A percentile compares a stretch with the other conserved stretches of the same genome.
These are phyloP conservation scores for Pontederia paniculata DNA, from an alignment of 176 grass and related monocot genomes.

Conservation along the genomic window DNA sequence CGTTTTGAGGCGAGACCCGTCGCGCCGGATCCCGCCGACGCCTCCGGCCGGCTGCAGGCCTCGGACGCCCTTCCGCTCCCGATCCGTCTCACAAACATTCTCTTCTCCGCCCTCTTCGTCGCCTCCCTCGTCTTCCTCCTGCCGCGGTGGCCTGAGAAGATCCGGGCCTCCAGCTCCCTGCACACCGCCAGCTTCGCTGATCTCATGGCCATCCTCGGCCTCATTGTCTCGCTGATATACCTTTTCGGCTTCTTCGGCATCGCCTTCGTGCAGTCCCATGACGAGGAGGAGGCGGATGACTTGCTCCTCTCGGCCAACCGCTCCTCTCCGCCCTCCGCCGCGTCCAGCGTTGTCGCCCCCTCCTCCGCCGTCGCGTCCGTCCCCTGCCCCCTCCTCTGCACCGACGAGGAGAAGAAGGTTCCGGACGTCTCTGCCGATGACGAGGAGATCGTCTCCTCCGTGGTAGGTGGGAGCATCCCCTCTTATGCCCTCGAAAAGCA, in stretches of 20 bases:
- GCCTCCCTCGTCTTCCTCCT: slow-evolving; percentile 10
- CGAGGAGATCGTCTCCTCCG: slow-evolving; percentile 6
- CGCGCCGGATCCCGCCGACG: background rate
- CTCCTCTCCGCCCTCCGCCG: background rate
- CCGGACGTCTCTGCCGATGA: background rate
- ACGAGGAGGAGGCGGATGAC: slow-evolving; percentile 3
- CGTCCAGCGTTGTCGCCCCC: background rate
- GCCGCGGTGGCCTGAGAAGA: slow-evolving; percentile 12
- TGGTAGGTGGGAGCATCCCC: slow-evolving; percentile 1
- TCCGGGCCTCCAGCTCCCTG: background rate
- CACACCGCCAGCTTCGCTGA: slow-evolving; percentile 3
- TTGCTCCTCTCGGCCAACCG: background rate
- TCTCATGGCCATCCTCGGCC: slow-evolving; percentile 6
- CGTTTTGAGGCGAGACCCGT: too few relatives aligned
- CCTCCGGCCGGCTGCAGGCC: background rate
- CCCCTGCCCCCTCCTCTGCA: background rate
- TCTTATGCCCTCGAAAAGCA: slow-evolving; percentile 8
- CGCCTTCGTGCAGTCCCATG: slow-evolving; percentile 7
- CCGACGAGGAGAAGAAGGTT: background rate
- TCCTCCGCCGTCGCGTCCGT: background rate
- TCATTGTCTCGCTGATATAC: slow-evolving; percentile 16
- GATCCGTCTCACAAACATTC: slow-evolving; percentile 8
- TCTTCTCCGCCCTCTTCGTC: slow-evolving; percentile 12
- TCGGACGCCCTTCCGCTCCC: slow-evolving; percentile 14
- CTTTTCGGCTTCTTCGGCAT: slow-evolving; percentile 12